These are phyloP conservation scores for Pleoardoris graminearum DNA, from an alignment of 2,329 filamentous ascomycete genomes.

Conservation along the genomic window DNA sequence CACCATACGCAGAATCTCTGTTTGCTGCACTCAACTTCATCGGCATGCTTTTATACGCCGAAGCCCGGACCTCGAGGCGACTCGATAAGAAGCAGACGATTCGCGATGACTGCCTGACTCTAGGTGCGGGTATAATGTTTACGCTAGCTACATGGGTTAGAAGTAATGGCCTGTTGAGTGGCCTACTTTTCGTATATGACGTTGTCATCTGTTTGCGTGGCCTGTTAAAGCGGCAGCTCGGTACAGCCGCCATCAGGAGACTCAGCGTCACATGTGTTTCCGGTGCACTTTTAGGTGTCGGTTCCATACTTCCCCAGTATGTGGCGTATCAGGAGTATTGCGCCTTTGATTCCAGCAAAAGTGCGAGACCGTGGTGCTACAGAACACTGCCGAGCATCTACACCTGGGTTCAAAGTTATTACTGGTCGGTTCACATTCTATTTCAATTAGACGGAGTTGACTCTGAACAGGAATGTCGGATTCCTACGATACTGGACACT, in stretches of 20 bases:
- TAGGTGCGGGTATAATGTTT: slow-evolving; percentile 70
- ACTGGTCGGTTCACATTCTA: slow-evolving; percentile 69
- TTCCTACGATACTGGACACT: slow-evolving; percentile 89
- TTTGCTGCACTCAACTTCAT: slow-evolving; percentile 78
- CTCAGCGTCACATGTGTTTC: slow-evolving; percentile 65
- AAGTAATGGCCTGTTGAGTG: slow-evolving; percentile 85
- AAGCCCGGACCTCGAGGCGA: slow-evolving; percentile 32
- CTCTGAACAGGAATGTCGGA: slow-evolving; percentile 73
- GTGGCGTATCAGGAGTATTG: slow-evolving; percentile 71
- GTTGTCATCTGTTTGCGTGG: slow-evolving; percentile 45
- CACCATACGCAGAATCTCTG: slow-evolving; percentile 79
- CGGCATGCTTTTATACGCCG: slow-evolving; percentile 71
- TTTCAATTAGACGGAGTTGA: slow-evolving; percentile 4
- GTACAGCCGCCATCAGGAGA: slow-evolving; percentile 51
- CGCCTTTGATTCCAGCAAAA: slow-evolving; percentile 22
- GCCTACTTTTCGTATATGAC: slow-evolving; percentile 68
- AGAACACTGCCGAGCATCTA: slow-evolving; percentile 82
- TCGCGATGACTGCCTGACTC: slow-evolving; percentile 48
- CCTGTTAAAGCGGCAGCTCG: slow-evolving; percentile 40
- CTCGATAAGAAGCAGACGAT: slow-evolving; percentile 38
- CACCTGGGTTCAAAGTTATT: slow-evolving; percentile 81
- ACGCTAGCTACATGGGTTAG: slow-evolving; percentile 74
- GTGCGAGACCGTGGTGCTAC: slow-evolving; percentile 71
- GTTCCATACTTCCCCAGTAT: slow-evolving; percentile 72
- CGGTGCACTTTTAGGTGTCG: slow-evolving; percentile 68